These are phyloP conservation scores for Polygonum aviculare DNA, from an alignment of 148 eudicot species.

Conservation along the genomic window DNA sequence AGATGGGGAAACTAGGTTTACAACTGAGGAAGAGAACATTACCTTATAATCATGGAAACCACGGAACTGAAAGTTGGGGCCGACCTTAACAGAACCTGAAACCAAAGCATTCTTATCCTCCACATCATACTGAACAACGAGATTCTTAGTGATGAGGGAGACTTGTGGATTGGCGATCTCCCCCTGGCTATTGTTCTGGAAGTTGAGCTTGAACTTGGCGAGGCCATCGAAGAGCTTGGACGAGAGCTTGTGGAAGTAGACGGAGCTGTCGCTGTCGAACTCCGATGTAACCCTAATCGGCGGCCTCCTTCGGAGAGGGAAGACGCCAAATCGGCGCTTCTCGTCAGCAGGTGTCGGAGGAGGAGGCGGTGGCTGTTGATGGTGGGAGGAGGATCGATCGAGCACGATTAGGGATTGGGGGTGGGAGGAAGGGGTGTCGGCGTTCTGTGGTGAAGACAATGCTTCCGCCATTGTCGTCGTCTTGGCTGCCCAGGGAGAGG, in stretches of 20 bases:
- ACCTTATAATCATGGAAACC: conserved; percentile 69
- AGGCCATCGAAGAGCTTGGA: conserved; percentile 61
- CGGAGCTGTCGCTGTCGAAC: conserved; percentile 65
- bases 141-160: conserved; percentile 41
- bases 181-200: conserved; percentile 51
- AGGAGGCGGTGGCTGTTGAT: conserved; percentile 14
- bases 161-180: conserved; percentile 58
- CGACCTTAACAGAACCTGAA: conserved; percentile 40
- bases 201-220: conserved; percentile 64
- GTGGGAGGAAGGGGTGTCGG: conserved; percentile 16
- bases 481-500: not conserved
- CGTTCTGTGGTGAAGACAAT: conserved; percentile 11
- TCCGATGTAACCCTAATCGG: conserved; percentile 58
- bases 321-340: conserved; percentile 16
- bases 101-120: conserved; percentile 60
- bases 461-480: conserved; percentile 17
- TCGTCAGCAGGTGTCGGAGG: conserved; percentile 11
- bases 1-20: not conserved
- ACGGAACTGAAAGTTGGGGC: conserved; percentile 42
- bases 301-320: conserved; percentile 40
- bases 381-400: conserved; percentile 6
- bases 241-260: conserved; percentile 62
- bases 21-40: not conserved
- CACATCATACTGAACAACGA: conserved; percentile 57
- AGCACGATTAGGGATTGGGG: conserved; percentile 14